Conservation (phyloP, 78 protist species). For the Dictyostelium firmibasis region DNA sequence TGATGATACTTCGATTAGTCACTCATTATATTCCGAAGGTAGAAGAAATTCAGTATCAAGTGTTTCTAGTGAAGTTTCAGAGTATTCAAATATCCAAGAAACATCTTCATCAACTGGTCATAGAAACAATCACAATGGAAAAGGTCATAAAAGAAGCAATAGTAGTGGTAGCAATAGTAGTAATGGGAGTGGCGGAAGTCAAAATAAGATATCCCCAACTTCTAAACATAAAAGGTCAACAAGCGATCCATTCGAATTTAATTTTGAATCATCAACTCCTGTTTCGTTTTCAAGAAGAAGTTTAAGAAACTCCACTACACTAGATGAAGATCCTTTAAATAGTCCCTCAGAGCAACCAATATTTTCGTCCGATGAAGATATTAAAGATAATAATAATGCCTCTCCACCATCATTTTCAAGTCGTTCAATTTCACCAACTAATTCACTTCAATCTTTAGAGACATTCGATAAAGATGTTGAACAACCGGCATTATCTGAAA, state of each 20-base stretch:
- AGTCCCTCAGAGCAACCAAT: background rate
- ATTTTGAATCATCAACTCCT: background rate
- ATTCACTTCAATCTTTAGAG: background rate
- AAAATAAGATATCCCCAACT: background rate
- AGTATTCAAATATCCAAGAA: conserved; percentile 3
- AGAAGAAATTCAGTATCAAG: conserved; percentile 44
- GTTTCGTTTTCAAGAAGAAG: background rate
- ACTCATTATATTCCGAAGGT: conserved; percentile 3
- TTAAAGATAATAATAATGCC: background rate
- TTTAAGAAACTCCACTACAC: background rate
- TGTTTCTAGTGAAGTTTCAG: conserved; percentile 32
- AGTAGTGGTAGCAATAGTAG: background rate
- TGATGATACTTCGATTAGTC: background rate
- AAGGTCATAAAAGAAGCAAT: background rate
- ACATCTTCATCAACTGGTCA: background rate
- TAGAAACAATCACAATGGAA: background rate
- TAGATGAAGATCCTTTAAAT: background rate
- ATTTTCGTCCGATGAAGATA: conserved; percentile 6
- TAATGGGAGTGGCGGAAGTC: background rate
- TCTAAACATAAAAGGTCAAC: background rate
- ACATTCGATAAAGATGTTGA: background rate
- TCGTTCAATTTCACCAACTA: background rate
- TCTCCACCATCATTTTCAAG: background rate
- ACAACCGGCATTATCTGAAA: background rate
- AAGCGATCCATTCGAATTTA: conserved; percentile 67